A percentile compares a stretch with the other conserved stretches of the same genome.
phyloP scores from a whole-genome alignment of 2,329 filamentous ascomycete species.

The Nigrograna mackinnonii region DNA sequence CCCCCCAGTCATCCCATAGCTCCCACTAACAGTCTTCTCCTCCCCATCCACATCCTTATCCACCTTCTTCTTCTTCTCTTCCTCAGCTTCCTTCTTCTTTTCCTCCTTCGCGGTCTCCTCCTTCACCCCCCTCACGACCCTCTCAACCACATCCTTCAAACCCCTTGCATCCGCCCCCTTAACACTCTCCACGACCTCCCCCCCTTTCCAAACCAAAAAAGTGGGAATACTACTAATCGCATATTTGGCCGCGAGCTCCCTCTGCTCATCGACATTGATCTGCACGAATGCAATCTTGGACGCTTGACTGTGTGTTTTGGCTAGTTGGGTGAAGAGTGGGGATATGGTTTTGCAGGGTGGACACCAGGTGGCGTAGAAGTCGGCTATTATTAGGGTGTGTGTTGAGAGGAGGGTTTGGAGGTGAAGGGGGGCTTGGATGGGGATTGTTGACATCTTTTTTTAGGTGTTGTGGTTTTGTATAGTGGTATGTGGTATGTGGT shows the following conservation, averaged over 20 bases:
- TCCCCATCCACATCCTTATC: slow-evolving; percentile 11
- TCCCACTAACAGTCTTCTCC: slow-evolving; percentile 36
- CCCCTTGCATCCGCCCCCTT: slow-evolving; percentile 30
- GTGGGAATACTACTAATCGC: slow-evolving; percentile 51
- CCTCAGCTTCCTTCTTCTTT: slow-evolving; percentile 4
- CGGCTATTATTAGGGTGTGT: slow-evolving; percentile 49
- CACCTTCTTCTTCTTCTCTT: slow-evolving; percentile 12
- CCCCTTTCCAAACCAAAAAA: slow-evolving; percentile 36
- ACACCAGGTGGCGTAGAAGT: slow-evolving; percentile 61
- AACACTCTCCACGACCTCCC: slow-evolving; percentile 31
- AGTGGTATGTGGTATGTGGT: background rate
- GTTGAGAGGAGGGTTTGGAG: slow-evolving; percentile 38
- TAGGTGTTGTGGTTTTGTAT: background rate
- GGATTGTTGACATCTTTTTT: background rate
- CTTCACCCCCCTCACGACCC: slow-evolving; percentile 16
- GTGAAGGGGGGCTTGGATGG: slow-evolving; percentile 24
- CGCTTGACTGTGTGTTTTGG: slow-evolving; percentile 49
- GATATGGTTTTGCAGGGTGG: slow-evolving; percentile 60
- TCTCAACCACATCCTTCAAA: slow-evolving; percentile 29
- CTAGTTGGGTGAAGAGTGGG: slow-evolving; percentile 56
- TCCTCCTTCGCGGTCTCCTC: slow-evolving; percentile 6
- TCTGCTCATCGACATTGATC: slow-evolving; percentile 10
- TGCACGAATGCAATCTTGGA: slow-evolving; percentile 52
- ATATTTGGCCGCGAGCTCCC: slow-evolving; percentile 31
- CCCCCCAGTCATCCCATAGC: slow-evolving; percentile 34